phyloP scores from a whole-genome alignment of 2,329 filamentous ascomycete species.

The Penicillium sp. region DNA sequence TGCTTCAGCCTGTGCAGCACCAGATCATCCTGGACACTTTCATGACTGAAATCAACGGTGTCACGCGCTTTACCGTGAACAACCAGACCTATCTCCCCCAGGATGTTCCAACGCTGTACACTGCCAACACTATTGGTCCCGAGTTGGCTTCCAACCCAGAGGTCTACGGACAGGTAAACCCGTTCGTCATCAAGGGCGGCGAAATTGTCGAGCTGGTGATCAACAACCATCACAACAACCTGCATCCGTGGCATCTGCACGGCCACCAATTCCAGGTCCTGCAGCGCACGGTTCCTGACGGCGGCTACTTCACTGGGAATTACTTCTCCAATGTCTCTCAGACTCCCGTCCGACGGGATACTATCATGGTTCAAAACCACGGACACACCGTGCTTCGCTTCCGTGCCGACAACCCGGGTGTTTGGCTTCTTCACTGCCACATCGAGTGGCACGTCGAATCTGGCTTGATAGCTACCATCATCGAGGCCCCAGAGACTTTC shows the following conservation, averaged over 20 bases:
- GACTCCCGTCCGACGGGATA: conserved; percentile 33
- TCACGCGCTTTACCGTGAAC: conserved; percentile 63
- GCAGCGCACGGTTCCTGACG: conserved; percentile 25
- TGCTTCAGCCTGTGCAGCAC: conserved; percentile 30
- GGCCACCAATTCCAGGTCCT: conserved; percentile 53
- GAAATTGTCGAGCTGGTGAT: conserved; percentile 43
- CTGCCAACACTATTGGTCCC: conserved; percentile 60
- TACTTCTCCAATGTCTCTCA: conserved; percentile 23
- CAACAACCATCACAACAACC: conserved; percentile 35
- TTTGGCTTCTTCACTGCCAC: conserved; percentile 40
- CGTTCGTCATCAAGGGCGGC: conserved; percentile 65
- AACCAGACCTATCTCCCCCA: conserved; percentile 71
- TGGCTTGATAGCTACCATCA: conserved; percentile 29
- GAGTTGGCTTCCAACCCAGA: conserved; percentile 53
- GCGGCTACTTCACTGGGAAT: conserved; percentile 28
- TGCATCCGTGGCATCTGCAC: conserved; percentile 53
- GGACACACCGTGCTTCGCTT: conserved; percentile 36
- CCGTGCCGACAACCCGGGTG: conserved; percentile 36
- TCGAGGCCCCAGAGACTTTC: conserved; percentile 33
- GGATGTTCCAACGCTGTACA: conserved; percentile 78
- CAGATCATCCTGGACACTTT: conserved; percentile 44
- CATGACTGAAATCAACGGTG: conserved; percentile 69
- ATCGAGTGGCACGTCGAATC: conserved; percentile 19
- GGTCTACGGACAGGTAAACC: conserved; percentile 67
- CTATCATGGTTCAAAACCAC: conserved; percentile 34